Conservation (phyloP, 148 eudicot species). For the Nepenthes gracilis region DNA sequence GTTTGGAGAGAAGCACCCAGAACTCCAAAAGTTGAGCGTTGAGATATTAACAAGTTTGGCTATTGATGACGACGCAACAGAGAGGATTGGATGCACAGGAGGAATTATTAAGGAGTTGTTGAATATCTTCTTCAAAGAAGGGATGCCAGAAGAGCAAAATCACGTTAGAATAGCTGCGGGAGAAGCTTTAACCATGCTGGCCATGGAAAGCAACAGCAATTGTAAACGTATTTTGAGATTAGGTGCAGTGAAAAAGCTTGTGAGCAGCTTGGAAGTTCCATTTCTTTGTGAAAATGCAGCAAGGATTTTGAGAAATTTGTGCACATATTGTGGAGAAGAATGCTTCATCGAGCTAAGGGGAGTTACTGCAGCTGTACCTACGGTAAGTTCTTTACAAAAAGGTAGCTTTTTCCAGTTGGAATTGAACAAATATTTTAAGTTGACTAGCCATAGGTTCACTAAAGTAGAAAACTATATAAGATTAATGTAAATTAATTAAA, state of each 20-base stretch:
- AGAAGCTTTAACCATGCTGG: conserved; percentile 82
- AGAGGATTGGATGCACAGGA: conserved; percentile 75
- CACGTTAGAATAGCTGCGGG: conserved; percentile 59
- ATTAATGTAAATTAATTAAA: no score
- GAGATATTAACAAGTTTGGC: conserved; percentile 72
- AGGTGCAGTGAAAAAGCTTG: conserved; percentile 31
- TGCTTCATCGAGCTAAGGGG: conserved; percentile 34
- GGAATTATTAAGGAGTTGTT: conserved; percentile 65
- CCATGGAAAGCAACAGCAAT: conserved; percentile 50
- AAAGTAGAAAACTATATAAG: no score
- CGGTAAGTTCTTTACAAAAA: conserved; percentile 29
- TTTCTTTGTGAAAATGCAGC: conserved; percentile 51
- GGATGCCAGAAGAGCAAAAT: conserved; percentile 14
- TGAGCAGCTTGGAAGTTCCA: conserved; percentile 38
- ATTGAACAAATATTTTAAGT: no score
- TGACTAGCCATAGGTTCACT: background rate
- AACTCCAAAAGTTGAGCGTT: conserved; percentile 56
- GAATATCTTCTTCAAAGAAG: conserved; percentile 45
- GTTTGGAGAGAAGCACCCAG: conserved; percentile 54
- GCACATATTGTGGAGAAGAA: conserved; percentile 44
- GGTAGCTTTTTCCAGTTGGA: background rate
- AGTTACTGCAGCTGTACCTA: conserved; percentile 46
- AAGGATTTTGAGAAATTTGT: conserved; percentile 56
- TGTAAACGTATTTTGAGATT: conserved; percentile 38
- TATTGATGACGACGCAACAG: conserved; percentile 74